Base-by-base conservation (phyloP, 2,329 filamentous ascomycete species). In the Colletotrichum australisinense region DNA sequence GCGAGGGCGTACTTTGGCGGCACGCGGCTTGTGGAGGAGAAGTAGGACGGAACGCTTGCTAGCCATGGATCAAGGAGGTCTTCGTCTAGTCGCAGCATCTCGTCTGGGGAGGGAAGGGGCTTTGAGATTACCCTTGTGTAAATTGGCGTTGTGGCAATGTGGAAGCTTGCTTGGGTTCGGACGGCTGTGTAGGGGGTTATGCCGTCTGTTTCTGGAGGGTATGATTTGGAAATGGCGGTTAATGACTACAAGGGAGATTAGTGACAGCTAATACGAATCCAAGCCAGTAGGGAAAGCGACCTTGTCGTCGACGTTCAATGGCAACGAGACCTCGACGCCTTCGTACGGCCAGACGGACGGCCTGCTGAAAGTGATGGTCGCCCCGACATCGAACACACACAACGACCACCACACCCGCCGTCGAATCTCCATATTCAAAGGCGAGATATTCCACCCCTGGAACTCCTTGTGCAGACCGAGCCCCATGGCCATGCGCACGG, bases 381-480 rank as follows among this genome's bases (percentile, higher is more conserved):
- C 85, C 5, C 86, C 85, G 3, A 83, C 81, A 55, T 85, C 84
- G 69, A 88, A 85, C 16, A 84, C 80, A 73, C 82, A 86, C 7
- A 84, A 73, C 6, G 78, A 76, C 82, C 82, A 84, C 82, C 82
- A 83, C 7, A 80, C 79, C 14, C 82, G 76, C 5, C 82, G 78
- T 6, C 83, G 78, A 12, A 83, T 83, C 71, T 84, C 83, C 77
- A 79, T 78, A 42, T 77, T 77, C 52, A 79, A 62, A 4, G 77
- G 77, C 5, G 72, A 76, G 66, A 82, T 83, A 38, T 79, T 78
- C 78, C 78, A 80, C 8, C 76, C 78, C 9, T 77, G 79, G 46
- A 84, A 80, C 67, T 88, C 86, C 26, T 84, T 83, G 73, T 88
- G 86, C 4, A 88, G 79, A 0, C 87, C 86, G 5, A 88, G 77